Evolutionary conservation across 2,329 filamentous ascomycete genomes (phyloP).

Genomic region (Alternaria gansuensis): DNA sequence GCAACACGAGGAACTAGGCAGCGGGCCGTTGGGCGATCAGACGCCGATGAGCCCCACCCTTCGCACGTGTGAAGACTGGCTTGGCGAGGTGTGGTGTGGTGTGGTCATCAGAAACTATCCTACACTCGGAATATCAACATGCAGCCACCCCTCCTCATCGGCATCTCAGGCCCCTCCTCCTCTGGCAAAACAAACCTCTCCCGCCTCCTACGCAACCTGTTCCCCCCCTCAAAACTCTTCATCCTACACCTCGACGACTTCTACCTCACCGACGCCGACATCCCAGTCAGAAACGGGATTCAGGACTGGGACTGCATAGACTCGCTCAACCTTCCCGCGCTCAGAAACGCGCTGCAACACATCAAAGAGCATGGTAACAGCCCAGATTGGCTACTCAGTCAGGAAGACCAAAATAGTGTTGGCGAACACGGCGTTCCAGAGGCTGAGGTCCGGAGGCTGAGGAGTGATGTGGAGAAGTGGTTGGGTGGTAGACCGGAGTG

Average conservation of each 20-base stretch:
- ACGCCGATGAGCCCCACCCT: conserved; percentile 24
- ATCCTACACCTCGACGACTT: conserved; percentile 98
- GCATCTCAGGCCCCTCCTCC: conserved; percentile 87
- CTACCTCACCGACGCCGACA: conserved; percentile 80
- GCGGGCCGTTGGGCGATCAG: conserved; percentile 22
- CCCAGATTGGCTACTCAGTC: conserved; percentile 59
- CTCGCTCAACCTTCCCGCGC: conserved; percentile 74
- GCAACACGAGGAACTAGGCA: conserved; percentile 2
- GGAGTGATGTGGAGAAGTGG: conserved; percentile 23
- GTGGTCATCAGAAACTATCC: not conserved
- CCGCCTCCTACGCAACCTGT: conserved; percentile 81
- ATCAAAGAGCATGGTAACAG: conserved; percentile 74
- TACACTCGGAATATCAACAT: not conserved
- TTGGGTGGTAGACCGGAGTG: conserved; percentile 27
- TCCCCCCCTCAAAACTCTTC: conserved; percentile 68
- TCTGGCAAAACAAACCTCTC: conserved; percentile 96
- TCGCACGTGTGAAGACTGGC: conserved; percentile 11
- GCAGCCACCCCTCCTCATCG: conserved; percentile 68
- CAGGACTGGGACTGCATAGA: conserved; percentile 93
- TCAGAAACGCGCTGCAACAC: conserved; percentile 72
- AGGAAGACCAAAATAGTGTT: conserved; percentile 67
- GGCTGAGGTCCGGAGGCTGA: conserved; percentile 52
- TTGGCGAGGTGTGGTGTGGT: not conserved
- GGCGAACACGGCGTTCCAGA: conserved; percentile 52
- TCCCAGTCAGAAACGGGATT: conserved; percentile 62